Base-by-base conservation (phyloP, 1,284 basidiomycete species). In the Spongispora temasekensis region DNA sequence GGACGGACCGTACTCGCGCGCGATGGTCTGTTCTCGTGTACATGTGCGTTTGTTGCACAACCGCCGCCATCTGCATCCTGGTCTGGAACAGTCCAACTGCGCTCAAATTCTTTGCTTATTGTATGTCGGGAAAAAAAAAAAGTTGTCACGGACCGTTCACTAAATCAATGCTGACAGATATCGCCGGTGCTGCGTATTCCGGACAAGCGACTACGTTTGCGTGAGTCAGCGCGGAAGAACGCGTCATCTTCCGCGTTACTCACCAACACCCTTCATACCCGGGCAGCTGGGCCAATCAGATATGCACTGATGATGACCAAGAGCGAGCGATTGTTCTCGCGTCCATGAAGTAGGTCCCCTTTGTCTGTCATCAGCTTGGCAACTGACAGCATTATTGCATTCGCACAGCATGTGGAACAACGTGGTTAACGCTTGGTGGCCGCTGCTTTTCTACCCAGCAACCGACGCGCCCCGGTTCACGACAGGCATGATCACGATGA, bases 151-250 rank as follows among this genome's bases (percentile, higher is more conserved):
- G 27, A n/a, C n/a, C n/a, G n/a, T 48, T 48, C 27, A 5, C 46
- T 48, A 25, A 48, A 48, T 10, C 8, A 25, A 4, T 48, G 19
- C 30, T 15, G 40, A 61, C 50, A 86, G 85, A 85, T 71, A 71
- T 88, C 21, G 81, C 86, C 4, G 85, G 86, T 3, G 86, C 86
- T 31, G 83, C 86, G 21, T 89, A 84, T 68, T 79, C 87, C 9
- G 86, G 87, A 23, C 88, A 89, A 69, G 88, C 86, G 15, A 86
- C 85, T 13, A 89, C 86, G 7, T 88, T 89, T 68, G 85, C 85
- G 82, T 87, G 65, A 60, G 83, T 78, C n/a, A 51, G 44, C 60
- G 44, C 60, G 17, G 46, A 48, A 8, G 17, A 27, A 12, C 25
- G 9, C 23, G 25, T 48, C 3, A 13, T 28, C 28, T 52, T 23